Evolutionary conservation across 2,329 filamentous ascomycete species (phyloP).

Genomic region (Sporothrix protearum): DNA sequence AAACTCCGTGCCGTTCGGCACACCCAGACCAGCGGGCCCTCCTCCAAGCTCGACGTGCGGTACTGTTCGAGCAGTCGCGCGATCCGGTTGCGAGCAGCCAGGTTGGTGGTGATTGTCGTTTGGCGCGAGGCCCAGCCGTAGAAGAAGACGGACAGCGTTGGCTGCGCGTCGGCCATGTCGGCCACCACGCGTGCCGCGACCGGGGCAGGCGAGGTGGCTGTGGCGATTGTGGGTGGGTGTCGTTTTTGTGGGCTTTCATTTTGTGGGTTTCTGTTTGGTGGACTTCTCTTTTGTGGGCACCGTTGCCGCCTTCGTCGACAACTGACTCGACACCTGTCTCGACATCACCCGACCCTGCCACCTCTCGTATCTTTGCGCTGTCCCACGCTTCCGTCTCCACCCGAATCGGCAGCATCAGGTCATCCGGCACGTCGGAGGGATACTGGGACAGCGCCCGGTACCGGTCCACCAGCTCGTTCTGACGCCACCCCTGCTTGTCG

Average conservation of each 20-base stretch:
- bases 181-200: constrained; percentile 37
- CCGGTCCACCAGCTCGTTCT: constrained; percentile 31
- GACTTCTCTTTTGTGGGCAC: no score
- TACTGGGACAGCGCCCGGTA: constrained; percentile 40
- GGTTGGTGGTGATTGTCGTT: constrained; percentile 70
- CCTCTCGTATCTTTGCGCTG: constrained; percentile 36
- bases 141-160: constrained; percentile 66
- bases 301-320: no score
- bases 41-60: constrained; percentile 22
- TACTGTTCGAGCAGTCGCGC: constrained; percentile 24
- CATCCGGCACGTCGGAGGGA: constrained; percentile 34
- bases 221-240: no score
- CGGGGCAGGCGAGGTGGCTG: background rate
- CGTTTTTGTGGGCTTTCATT: no score
- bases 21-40: constrained; percentile 25
- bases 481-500: background rate
- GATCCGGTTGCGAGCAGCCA: constrained; percentile 63
- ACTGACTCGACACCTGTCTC: no score
- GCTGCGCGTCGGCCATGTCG: constrained; percentile 37
- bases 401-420: constrained; percentile 54
- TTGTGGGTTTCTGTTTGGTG: no score
- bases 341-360: constrained; percentile 39
- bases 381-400: constrained; percentile 49
- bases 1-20: constrained; percentile 26
- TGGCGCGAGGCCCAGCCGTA: constrained; percentile 63